Base-by-base conservation (phyloP, 192 early-diverging fungal species). In the Entophlyctis luteolus region DNA sequence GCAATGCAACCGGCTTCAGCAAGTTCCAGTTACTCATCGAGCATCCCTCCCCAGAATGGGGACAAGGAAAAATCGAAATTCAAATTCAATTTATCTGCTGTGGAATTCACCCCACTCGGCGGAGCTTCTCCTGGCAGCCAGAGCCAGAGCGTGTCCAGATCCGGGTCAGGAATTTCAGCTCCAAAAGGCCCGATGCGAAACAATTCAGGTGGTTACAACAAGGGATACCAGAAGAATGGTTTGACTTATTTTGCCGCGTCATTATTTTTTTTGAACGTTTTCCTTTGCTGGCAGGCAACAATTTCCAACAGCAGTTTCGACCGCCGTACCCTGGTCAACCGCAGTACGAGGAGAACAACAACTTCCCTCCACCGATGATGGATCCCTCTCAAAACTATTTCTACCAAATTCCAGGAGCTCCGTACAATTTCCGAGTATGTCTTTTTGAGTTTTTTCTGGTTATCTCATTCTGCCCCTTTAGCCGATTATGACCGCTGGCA, bases 41-140 rank as follows among this genome's bases (percentile, higher is more conserved):
- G 52, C 4, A 1, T 20, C 5, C 4, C 65, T 48, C 16, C 22
- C 28, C 55, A 22, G 1, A 46, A 39, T 8, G 28, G 29, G 16
- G 2, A 34, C 6, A 29, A 8, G 31, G 60, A 65, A 18, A 48
- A 48, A 35, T 58, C 62, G 5, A 68, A 73, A 36, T 81, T 81
- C 68, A 81, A 81, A 57, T 73, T 78, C 42, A 81, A 78, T 47
- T 68, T 71, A 25, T 50, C 48, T 4, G 79, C 79, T 16, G 60
- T 63, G 12, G 79, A 81, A 55, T 81, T 81, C 50, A 81, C 57
- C 1, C 75, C 76, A 20, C 35, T 60, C 54, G 52, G 50, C 12
- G 33, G 62, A 8, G 20, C 46, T 50, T 63, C 62, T 31, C 62
- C 62, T 1, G 33, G 12, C 22, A 6, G 14, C 8, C 62, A 63